Conservation (phyloP, 306 rosid species). For the Prunus dulcis region DNA sequence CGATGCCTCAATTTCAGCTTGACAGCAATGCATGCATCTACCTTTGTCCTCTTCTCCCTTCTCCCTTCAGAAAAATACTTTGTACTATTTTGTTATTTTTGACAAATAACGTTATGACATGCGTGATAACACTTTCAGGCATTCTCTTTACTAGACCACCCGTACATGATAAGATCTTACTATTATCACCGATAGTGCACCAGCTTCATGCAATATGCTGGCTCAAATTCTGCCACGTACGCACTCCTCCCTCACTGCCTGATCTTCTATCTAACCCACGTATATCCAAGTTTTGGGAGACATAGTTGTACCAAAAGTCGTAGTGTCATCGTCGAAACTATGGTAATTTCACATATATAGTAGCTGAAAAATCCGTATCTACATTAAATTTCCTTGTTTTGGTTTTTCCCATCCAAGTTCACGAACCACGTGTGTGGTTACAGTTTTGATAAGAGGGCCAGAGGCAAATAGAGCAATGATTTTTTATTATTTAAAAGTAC, state of each 20-base stretch:
- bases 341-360: not conserved
- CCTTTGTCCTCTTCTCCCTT: slow-evolving; percentile 9
- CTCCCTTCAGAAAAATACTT: not conserved
- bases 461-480: not conserved
- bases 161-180: not conserved
- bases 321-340: slow-evolving; percentile 7
- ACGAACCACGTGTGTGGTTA: slow-evolving; percentile 47
- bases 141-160: slow-evolving; percentile 8
- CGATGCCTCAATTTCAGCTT: slow-evolving; percentile 26
- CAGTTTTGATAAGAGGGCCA: slow-evolving; percentile 10
- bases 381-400: not conserved
- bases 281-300: not conserved
- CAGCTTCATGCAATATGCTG: not conserved
- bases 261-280: too few relatives aligned
- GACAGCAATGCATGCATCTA: slow-evolving; percentile 7
- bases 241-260: not conserved
- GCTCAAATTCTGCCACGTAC: not conserved
- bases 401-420: not conserved
- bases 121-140: too few relatives aligned
- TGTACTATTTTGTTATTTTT: too few relatives aligned
- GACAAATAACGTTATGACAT: accelerated
- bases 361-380: not conserved
- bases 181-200: not conserved
- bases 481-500: too few relatives aligned
- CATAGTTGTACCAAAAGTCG: not conserved